phyloP scores from a whole-genome alignment of 805 yeast species.

The Yarrowia sp. region DNA sequence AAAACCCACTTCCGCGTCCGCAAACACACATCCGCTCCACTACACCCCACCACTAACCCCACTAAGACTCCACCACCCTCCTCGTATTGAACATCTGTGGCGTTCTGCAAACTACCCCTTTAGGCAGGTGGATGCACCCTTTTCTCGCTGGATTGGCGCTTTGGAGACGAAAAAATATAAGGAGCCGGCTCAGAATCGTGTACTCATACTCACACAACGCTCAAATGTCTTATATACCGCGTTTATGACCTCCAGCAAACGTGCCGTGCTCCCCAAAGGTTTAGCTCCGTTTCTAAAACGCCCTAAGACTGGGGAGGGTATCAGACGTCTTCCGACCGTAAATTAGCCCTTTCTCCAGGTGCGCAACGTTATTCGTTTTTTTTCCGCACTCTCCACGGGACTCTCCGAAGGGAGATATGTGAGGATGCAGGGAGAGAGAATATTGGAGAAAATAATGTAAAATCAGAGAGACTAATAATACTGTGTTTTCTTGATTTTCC shows the following conservation, averaged over 20 bases:
- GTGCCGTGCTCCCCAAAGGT: background rate
- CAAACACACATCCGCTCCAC: no score
- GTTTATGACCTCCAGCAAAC: no score
- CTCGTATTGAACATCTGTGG: slow-evolving; percentile 14
- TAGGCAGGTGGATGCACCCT: slow-evolving; percentile 18
- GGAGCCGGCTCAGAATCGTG: no score
- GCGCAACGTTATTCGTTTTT: slow-evolving; percentile 14
- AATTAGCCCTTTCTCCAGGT: slow-evolving; percentile 8
- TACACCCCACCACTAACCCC: no score
- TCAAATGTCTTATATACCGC: background rate
- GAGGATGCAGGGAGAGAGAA: no score
- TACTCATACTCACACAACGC: no score
- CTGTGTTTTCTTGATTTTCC: no score
- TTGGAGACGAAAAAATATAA: no score
- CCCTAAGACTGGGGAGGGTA: background rate
- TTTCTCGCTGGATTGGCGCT: background rate
- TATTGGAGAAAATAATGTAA: no score
- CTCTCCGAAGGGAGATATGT: background rate
- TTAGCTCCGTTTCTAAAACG: background rate
- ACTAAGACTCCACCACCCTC: background rate
- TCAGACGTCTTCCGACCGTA: background rate
- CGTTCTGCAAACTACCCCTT: background rate
- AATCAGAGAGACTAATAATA: no score
- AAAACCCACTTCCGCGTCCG: no score
- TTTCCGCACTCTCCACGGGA: slow-evolving; percentile 12